Percentiles rank a stretch among this genome's conserved stretches.
phyloP scores from a whole-genome alignment of 2,329 filamentous ascomycete genomes.

The Clonostachys rosea region DNA sequence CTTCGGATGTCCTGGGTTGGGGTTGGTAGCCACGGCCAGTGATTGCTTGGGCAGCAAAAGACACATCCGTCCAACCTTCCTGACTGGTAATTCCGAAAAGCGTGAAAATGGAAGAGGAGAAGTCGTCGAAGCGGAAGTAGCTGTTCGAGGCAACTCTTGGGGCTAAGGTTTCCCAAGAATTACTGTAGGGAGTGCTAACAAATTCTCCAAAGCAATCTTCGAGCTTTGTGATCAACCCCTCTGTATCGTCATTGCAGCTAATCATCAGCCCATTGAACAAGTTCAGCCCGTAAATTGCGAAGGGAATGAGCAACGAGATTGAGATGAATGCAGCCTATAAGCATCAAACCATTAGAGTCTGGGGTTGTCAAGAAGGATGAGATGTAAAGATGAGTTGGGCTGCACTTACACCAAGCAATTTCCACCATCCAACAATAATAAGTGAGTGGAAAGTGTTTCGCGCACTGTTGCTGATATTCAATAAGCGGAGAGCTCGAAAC shows the following conservation, averaged over 20 bases:
- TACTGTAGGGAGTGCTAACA: conserved; percentile 66
- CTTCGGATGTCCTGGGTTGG: conserved; percentile 61
- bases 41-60: conserved; percentile 78
- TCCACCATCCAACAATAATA: conserved; percentile 91
- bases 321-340: conserved; percentile 79
- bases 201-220: conserved; percentile 83
- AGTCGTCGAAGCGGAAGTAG: conserved; percentile 91
- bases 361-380: not conserved
- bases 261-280: conserved; percentile 82
- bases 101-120: conserved; percentile 88
- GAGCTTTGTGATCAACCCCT: conserved; percentile 49
- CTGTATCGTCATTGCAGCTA: conserved; percentile 63
- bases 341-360: not conserved
- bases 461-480: conserved; percentile 95
- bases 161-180: conserved; percentile 73
- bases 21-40: conserved; percentile 75
- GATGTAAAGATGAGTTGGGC: not conserved
- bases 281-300: conserved; percentile 93
- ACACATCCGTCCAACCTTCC: conserved; percentile 96
- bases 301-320: conserved; percentile 88
- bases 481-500: conserved; percentile 79
- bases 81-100: conserved; percentile 98
- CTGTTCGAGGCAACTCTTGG: conserved; percentile 78
- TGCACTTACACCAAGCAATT: conserved; percentile 73
- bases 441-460: conserved; percentile 95